phyloP scores from a whole-genome alignment of 768 basidiomycete species.

The Infundibulicybe gibba region DNA sequence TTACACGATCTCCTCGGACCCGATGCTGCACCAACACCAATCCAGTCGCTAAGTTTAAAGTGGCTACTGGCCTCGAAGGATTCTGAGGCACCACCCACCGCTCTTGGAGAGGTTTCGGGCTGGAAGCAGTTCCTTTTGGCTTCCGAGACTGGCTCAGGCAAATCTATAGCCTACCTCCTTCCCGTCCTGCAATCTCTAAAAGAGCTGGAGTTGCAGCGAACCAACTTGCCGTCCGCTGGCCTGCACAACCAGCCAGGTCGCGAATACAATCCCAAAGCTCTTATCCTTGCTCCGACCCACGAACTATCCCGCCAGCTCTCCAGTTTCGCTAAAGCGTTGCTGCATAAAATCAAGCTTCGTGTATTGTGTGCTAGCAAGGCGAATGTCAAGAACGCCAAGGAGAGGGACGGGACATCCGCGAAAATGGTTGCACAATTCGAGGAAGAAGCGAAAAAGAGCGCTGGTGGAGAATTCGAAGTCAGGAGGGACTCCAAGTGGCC shows the following conservation, averaged over 20 bases:
- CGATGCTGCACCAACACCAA: constrained; percentile 61
- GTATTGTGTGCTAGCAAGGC: constrained; percentile 66
- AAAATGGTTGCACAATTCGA: constrained; percentile 42
- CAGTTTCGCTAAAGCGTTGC: constrained; percentile 65
- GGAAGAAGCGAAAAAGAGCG: constrained; percentile 9
- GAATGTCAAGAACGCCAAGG: constrained; percentile 35
- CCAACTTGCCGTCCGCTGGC: constrained; percentile 1
- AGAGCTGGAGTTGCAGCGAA: constrained; percentile 40
- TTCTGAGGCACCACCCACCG: not conserved
- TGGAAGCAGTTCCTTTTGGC: constrained; percentile 67
- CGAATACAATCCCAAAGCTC: constrained; percentile 64
- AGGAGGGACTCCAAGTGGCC: constrained; percentile 14
- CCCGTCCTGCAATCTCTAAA: constrained; percentile 82
- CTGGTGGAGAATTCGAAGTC: constrained; percentile 17
- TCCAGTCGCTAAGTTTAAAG: constrained; percentile 73
- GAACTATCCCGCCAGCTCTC: constrained; percentile 84
- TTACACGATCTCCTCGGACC: constrained; percentile 57
- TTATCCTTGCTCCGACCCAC: constrained; percentile 86
- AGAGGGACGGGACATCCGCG: constrained; percentile 37
- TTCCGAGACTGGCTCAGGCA: constrained; percentile 89
- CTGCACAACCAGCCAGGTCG: constrained; percentile 12
- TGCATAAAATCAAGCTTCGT: constrained; percentile 76
- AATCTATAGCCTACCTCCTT: constrained; percentile 86
- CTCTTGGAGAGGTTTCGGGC: constrained; percentile 14
- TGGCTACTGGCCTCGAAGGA: constrained; percentile 43